phyloP scores from a whole-genome alignment of 1,284 basidiomycete genomes.

The Laetiporus sulphureus region DNA sequence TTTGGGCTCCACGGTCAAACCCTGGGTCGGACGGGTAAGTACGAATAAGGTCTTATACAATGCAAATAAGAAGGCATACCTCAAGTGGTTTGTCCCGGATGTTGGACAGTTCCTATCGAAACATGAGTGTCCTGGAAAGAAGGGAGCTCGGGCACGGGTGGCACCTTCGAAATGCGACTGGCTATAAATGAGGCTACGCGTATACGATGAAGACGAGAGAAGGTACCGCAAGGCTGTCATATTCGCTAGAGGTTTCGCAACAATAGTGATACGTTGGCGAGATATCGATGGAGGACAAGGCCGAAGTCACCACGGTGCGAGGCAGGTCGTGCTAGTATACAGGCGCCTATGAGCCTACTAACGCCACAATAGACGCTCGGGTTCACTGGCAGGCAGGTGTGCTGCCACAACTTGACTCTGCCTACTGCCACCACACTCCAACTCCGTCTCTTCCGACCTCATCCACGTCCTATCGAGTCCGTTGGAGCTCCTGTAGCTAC shows the following conservation, averaged over 20 bases:
- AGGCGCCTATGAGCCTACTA: too few species aligned
- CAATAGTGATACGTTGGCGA: background rate
- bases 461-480: too few species aligned
- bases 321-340: too few species aligned
- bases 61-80: slow-evolving; percentile 29
- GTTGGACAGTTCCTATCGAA: slow-evolving; percentile 52
- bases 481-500: too few species aligned
- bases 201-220: slow-evolving; percentile 1
- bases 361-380: too few species aligned
- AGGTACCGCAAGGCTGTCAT: slow-evolving; percentile 58
- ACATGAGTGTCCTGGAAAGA: slow-evolving; percentile 12
- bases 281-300: background rate
- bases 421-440: too few species aligned
- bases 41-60: slow-evolving; percentile 1
- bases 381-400: too few species aligned
- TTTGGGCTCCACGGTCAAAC: slow-evolving; percentile 53
- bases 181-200: background rate
- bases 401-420: too few species aligned
- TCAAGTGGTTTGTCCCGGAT: slow-evolving; percentile 54
- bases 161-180: slow-evolving; percentile 69
- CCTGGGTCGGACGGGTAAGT: slow-evolving; percentile 28
- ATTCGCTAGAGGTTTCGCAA: background rate
- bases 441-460: too few species aligned
- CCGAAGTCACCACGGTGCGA: too few species aligned
- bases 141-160: slow-evolving; percentile 4